Conservation (phyloP, 2,329 filamentous ascomycete genomes). For the Penicillium sp. region DNA sequence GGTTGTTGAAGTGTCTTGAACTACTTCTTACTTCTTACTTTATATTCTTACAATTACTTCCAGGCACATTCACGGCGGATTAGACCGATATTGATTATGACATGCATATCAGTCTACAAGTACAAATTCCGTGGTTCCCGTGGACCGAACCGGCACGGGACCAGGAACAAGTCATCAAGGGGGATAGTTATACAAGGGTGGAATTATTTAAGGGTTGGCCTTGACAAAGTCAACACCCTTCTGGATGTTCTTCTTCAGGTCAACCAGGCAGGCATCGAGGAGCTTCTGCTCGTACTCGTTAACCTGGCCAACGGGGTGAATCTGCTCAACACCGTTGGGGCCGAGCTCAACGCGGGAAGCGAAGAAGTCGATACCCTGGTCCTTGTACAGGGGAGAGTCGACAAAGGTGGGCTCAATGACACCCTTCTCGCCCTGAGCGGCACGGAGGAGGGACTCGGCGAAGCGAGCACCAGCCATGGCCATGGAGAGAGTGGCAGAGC, state of each 20-base stretch:
- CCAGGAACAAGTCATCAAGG: slow-evolving; percentile 26
- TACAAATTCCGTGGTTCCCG: slow-evolving; percentile 28
- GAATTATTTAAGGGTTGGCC: slow-evolving; percentile 57
- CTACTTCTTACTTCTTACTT: no score
- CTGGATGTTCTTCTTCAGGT: slow-evolving; percentile 77
- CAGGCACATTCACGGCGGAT: background rate
- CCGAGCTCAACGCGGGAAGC: slow-evolving; percentile 93
- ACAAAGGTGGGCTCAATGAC: slow-evolving; percentile 96
- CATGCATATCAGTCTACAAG: slow-evolving; percentile 35
- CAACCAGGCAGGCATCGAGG: slow-evolving; percentile 80
- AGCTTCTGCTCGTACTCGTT: slow-evolving; percentile 87
- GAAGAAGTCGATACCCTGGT: slow-evolving; percentile 97
- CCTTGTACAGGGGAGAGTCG: slow-evolving; percentile 97
- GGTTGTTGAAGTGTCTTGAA: no score
- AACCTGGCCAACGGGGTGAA: slow-evolving; percentile 83
- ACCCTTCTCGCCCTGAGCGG: slow-evolving; percentile 90
- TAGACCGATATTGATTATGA: slow-evolving; percentile 29
- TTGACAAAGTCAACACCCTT: slow-evolving; percentile 75
- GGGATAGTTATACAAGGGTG: slow-evolving; percentile 29
- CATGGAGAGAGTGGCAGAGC: slow-evolving; percentile 98
- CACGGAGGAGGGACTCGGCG: slow-evolving; percentile 92
- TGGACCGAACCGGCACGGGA: background rate
- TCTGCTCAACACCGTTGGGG: slow-evolving; percentile 94
- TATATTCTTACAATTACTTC: background rate
- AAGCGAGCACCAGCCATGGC: slow-evolving; percentile 87